Conservation (phyloP, 768 basidiomycete genomes). For the Arthromyces matolae region DNA sequence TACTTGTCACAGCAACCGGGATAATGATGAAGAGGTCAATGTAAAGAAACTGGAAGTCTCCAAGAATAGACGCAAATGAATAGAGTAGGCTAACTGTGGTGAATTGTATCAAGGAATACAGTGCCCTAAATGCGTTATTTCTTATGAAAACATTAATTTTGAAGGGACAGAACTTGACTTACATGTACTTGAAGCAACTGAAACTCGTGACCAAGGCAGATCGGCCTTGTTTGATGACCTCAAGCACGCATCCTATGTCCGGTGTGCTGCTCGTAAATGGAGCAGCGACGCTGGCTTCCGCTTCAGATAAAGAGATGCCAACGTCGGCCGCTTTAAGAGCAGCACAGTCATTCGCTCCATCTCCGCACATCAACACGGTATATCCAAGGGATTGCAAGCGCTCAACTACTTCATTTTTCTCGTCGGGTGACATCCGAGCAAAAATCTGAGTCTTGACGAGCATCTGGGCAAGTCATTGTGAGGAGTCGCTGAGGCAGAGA, state of each 20-base stretch:
- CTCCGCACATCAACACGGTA: slow-evolving; percentile 97
- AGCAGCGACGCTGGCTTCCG: slow-evolving; percentile 97
- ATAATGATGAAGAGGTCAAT: slow-evolving; percentile 98
- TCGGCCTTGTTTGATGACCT: slow-evolving; percentile 95
- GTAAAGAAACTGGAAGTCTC: slow-evolving; percentile 98
- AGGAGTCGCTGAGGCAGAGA: not conserved
- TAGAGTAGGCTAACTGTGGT: slow-evolving; percentile 96
- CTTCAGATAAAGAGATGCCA: slow-evolving; percentile 93
- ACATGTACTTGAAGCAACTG: slow-evolving; percentile 99
- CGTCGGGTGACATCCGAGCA: slow-evolving; percentile 98
- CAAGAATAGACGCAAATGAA: slow-evolving; percentile 93
- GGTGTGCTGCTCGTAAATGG: slow-evolving; percentile 93
- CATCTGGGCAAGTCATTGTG: slow-evolving; percentile 56
- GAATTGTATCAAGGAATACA: slow-evolving; percentile 98
- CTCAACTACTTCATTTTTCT: slow-evolving; percentile 98
- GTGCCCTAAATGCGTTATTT: slow-evolving; percentile 71
- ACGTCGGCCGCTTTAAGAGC: slow-evolving; percentile 98
- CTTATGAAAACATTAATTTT: too few species aligned
- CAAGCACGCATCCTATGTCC: slow-evolving; percentile 93
- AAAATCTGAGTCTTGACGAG: slow-evolving; percentile 95
- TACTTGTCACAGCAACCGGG: slow-evolving; percentile 93
- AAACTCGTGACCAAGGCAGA: slow-evolving; percentile 97
- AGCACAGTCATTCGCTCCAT: slow-evolving; percentile 98
- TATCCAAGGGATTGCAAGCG: slow-evolving; percentile 90
- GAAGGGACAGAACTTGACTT: slow-evolving; percentile 33